phyloP scores from a whole-genome alignment of 202 grass and related monocot species.

The Musa balbisiana region DNA sequence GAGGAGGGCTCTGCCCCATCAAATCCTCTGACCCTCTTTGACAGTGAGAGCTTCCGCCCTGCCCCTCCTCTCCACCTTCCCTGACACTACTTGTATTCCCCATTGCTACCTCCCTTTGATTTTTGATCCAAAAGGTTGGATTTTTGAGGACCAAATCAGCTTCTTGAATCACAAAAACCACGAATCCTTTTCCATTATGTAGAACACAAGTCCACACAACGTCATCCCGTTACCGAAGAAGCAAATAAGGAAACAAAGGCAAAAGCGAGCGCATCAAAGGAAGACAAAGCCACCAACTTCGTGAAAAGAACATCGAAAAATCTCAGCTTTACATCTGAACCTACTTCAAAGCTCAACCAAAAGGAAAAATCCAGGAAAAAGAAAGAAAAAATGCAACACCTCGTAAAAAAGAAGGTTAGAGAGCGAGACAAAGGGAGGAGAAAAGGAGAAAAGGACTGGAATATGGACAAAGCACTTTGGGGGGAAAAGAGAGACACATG shows the following conservation, averaged over 20 bases:
- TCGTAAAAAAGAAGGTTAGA: not conserved
- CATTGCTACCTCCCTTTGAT: conserved; percentile 6
- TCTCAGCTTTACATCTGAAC: not conserved
- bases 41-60: not conserved
- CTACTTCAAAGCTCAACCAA: not conserved
- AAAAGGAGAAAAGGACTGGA: not conserved
- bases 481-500: not conserved
- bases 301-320: not conserved
- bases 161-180: not conserved
- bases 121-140: not conserved
- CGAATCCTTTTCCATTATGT: not conserved
- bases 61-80: conserved; percentile 1
- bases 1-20: conserved; percentile 30
- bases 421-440: not conserved
- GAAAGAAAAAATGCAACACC: not conserved
- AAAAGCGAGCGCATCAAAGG: not conserved
- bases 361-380: not conserved
- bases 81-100: conserved; percentile 29
- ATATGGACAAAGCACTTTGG: not conserved
- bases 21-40: conserved; percentile 12
- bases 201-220: not conserved
- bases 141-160: not conserved
- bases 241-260: not conserved
- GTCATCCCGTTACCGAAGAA: not conserved
- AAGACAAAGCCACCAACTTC: not conserved